Conservation (phyloP, 148 eudicot genomes). For the Tetragonia tetragonoides region DNA sequence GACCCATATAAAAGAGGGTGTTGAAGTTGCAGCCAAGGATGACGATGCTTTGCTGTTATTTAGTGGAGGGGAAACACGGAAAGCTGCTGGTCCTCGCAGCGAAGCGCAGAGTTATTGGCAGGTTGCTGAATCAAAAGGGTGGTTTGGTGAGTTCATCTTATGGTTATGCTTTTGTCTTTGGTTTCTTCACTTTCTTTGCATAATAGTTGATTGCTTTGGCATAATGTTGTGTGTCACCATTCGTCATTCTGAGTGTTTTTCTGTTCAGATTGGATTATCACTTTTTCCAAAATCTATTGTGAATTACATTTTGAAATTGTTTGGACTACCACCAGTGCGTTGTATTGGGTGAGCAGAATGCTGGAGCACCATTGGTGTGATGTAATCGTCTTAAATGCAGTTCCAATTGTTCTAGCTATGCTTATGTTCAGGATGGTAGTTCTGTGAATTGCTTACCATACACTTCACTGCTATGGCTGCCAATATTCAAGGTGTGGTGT, state of each 20-base stretch:
- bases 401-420: too few relatives aligned
- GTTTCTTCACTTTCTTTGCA: background rate
- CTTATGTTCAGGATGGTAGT: too few relatives aligned
- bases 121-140: slow-evolving; percentile 85
- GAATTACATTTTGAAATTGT: too few relatives aligned
- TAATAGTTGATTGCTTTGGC: background rate
- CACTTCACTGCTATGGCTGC: too few relatives aligned
- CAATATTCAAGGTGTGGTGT: too few relatives aligned
- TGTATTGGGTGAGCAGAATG: too few relatives aligned
- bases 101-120: slow-evolving; percentile 99
- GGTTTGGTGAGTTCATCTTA: slow-evolving; percentile 75
- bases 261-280: too few relatives aligned
- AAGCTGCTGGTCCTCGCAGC: slow-evolving; percentile 94
- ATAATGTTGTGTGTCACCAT: background rate
- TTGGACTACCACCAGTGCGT: too few relatives aligned
- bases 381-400: too few relatives aligned
- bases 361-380: too few relatives aligned
- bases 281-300: too few relatives aligned
- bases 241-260: background rate
- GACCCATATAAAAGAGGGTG: slow-evolving; percentile 74
- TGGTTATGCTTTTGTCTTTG: slow-evolving; percentile 6
- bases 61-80: slow-evolving; percentile 97
- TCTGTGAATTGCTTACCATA: too few relatives aligned
- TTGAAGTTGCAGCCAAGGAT: slow-evolving; percentile 65
- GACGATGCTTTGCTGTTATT: slow-evolving; percentile 73